These are phyloP conservation scores for Sporopachydermia lactativora DNA, from an alignment of 805 yeast species.

Conservation along the genomic window DNA sequence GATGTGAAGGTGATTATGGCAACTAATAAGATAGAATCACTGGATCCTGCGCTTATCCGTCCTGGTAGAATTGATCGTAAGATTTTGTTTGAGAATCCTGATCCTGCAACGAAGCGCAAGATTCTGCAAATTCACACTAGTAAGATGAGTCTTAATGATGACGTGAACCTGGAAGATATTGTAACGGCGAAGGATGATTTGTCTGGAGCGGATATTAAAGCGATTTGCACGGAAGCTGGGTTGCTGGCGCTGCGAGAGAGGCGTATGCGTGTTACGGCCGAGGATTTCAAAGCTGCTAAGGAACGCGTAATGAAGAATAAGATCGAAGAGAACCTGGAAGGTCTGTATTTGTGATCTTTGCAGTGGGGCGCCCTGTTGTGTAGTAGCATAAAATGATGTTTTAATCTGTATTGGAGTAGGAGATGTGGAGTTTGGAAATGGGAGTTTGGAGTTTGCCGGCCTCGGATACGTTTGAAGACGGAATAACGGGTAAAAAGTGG, in stretches of 20 bases:
- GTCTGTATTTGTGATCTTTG: conserved; percentile 54
- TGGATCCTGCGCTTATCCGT: conserved; percentile 92
- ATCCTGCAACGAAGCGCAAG: conserved; percentile 82
- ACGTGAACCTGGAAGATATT: conserved; percentile 78
- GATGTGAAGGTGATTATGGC: conserved; percentile 98
- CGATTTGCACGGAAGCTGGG: conserved; percentile 96
- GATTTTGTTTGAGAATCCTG: conserved; percentile 92
- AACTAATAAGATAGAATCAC: conserved; percentile 83
- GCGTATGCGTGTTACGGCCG: conserved; percentile 93
- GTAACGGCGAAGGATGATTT: conserved; percentile 86
- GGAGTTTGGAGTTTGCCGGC: too few relatives aligned
- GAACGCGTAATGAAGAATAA: conserved; percentile 93
- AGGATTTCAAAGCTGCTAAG: conserved; percentile 85
- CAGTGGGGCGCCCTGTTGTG: too few relatives aligned
- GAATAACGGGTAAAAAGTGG: too few relatives aligned
- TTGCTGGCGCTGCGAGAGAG: conserved; percentile 90
- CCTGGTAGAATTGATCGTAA: conserved; percentile 97
- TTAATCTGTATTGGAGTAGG: too few relatives aligned
- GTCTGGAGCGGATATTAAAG: conserved; percentile 96
- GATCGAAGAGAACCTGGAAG: conserved; percentile 92
- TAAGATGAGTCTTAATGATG: conserved; percentile 81
- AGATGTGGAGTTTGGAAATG: too few relatives aligned
- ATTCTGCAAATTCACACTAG: conserved; percentile 85
- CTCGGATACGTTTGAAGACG: too few relatives aligned
- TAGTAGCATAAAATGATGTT: too few relatives aligned